Conservation (phyloP, 2,329 filamentous ascomycete species). For the Phyllosticta citribraziliensis region DNA sequence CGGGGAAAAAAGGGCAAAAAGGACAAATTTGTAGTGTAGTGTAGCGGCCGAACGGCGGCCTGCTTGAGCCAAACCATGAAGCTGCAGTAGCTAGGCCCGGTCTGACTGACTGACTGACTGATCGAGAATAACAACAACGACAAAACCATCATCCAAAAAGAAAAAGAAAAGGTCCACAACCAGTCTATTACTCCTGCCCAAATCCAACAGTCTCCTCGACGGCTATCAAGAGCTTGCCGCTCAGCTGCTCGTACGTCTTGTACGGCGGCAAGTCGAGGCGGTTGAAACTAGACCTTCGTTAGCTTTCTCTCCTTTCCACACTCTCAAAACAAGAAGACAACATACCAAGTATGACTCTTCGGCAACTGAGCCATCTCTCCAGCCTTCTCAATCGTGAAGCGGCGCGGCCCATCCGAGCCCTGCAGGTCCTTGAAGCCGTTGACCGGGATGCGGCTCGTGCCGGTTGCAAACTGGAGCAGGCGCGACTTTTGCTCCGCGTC, state of each 20-base stretch:
- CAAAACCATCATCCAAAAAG: neutral
- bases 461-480: constrained; percentile 91
- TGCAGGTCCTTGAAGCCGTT: constrained; percentile 99
- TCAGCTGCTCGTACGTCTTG: constrained; percentile 75
- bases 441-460: constrained; percentile 94
- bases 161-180: neutral
- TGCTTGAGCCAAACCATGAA: too few species aligned
- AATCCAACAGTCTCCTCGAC: constrained; percentile 99
- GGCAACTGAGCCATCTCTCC: constrained; percentile 84
- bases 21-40: too few species aligned
- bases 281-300: constrained; percentile 62
- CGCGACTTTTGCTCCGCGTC: constrained; percentile 97
- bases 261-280: constrained; percentile 91
- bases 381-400: constrained; percentile 97
- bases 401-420: constrained; percentile 85
- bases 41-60: too few species aligned
- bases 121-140: neutral
- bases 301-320: too few species aligned
- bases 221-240: constrained; percentile 86
- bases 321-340: constrained; percentile 16
- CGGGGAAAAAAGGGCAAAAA: too few species aligned
- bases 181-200: constrained; percentile 69
- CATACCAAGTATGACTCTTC: constrained; percentile 96
- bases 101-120: too few species aligned
- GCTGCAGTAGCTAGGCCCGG: too few species aligned